Evolutionary conservation across 805 yeast species (phyloP).

Genomic region (Naumovozyma baii): DNA sequence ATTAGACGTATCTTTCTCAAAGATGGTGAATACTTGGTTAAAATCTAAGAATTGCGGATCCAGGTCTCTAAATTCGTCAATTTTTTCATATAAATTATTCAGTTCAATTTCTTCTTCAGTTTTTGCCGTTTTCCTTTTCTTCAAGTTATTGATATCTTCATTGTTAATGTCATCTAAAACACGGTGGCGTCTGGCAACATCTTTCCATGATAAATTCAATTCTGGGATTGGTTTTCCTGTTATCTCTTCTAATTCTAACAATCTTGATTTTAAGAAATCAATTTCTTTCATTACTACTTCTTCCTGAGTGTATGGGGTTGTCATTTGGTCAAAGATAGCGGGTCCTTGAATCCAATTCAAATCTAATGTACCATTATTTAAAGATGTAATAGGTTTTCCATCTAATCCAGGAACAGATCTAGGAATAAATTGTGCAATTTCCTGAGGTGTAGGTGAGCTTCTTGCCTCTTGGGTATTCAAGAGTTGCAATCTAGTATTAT

Average conservation of each 20-base stretch:
- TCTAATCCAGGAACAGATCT: conserved; percentile 17
- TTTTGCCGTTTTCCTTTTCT: not conserved
- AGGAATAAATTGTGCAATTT: conserved; percentile 20
- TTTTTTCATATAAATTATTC: not conserved
- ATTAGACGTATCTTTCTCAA: conserved; percentile 11
- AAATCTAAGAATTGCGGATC: conserved; percentile 24
- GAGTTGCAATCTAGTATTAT: conserved; percentile 12
- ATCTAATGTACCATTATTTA: conserved; percentile 11
- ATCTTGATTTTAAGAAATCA: conserved; percentile 10
- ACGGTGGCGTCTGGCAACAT: not conserved
- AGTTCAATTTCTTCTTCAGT: not conserved
- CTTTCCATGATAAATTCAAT: conserved; percentile 8
- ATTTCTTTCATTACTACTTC: conserved; percentile 17
- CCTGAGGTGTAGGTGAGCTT: conserved; percentile 13
- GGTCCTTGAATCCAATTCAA: conserved; percentile 8
- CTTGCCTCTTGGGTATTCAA: conserved; percentile 8
- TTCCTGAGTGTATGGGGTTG: conserved; percentile 13
- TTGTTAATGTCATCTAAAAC: not conserved
- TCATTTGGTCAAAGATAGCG: conserved; percentile 8
- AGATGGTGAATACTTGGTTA: conserved; percentile 14
- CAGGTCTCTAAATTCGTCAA: conserved; percentile 22
- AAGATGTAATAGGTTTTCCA: conserved; percentile 17
- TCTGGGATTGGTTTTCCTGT: conserved; percentile 19
- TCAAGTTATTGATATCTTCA: not conserved
- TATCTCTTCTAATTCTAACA: conserved; percentile 14